phyloP scores from a whole-genome alignment of 495 filamentous ascomycete species.

The Chaetomium fimeti region DNA sequence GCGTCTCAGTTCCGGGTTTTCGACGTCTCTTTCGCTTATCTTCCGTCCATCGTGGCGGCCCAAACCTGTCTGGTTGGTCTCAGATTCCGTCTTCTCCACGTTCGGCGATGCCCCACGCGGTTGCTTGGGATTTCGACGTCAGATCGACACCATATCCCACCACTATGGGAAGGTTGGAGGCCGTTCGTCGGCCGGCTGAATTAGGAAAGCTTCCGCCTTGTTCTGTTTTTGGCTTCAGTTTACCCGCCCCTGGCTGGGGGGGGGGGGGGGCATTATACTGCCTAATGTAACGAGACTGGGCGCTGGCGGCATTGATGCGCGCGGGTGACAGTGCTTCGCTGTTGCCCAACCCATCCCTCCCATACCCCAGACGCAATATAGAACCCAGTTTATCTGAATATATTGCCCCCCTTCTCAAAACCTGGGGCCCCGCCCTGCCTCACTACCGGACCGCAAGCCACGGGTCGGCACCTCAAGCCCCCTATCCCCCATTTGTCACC shows the following conservation, averaged over 20 bases:
- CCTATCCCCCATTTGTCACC: slow-evolving; percentile 24
- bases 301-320: slow-evolving; percentile 32
- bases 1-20: slow-evolving; percentile 18
- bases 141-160: slow-evolving; percentile 18
- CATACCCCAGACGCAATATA: slow-evolving; percentile 30
- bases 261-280: slow-evolving; percentile 30
- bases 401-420: slow-evolving; percentile 28
- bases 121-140: slow-evolving; percentile 13
- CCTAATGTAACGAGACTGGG: slow-evolving; percentile 28
- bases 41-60: slow-evolving; percentile 17
- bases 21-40: slow-evolving; percentile 10
- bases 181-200: slow-evolving; percentile 27
- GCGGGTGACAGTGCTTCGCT: slow-evolving; percentile 25
- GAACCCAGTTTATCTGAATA: slow-evolving; percentile 37
- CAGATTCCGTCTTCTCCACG: slow-evolving; percentile 5
- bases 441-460: slow-evolving; percentile 32
- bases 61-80: neutral
- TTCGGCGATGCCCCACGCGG: slow-evolving; percentile 5
- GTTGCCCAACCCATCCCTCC: slow-evolving; percentile 21
- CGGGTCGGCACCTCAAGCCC: slow-evolving; percentile 23
- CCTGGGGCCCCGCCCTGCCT: slow-evolving; percentile 37
- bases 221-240: slow-evolving; percentile 19
- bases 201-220: slow-evolving; percentile 30
- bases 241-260: slow-evolving; percentile 17
- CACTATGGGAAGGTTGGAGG: slow-evolving; percentile 6